Base-by-base conservation (phyloP, 176 grass and related monocot species). In the Ananas comosus region DNA sequence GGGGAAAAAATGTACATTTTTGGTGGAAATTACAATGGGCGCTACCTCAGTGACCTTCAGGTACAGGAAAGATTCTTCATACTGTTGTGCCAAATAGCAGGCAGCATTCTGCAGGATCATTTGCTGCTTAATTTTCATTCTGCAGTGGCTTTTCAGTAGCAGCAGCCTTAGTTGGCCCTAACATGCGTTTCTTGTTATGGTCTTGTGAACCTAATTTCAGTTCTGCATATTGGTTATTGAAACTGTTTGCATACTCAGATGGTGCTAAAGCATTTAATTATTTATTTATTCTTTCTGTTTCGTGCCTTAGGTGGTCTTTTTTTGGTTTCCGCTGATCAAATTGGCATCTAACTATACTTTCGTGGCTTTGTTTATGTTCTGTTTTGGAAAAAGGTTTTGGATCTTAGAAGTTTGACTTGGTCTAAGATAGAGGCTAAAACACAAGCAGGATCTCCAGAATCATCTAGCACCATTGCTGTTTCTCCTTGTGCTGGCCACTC, bases 1-100 rank as follows among this genome's bases (percentile, higher is more conserved):
- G 87, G 86, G 78, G 87, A 99, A 51, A 94, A 93, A 83, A 94
- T 99, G 90, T 99, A 88, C 69, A 61, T 88, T 80, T 99, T 91
- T 91, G 95, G 87, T 50, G 95, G 95, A 84, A 99, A 94, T 76
- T 85, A 99, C 72, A 99, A 99, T 50, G 95, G 95, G 0, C 95
- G 95, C 66, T 99, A 94, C 78, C 95, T 99, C 86, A 90, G 79
- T 74, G 95, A 99, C 80, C 82, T 99, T 82, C 95, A 99, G 89
- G 95, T 99, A 75, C 56, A 0, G 16, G 16, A 61, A 16, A 61
- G 56, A 61, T 18, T 9, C 56, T 10, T 61, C 10, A 18, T 9
- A 2, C 16, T 61, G 5, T 61, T 9, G 16, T 17, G 56, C 13
- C 5, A 61, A 22, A 22, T n/a, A 61, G 56, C 56, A 61, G 12